Evolutionary conservation across 2,329 filamentous ascomycete species (phyloP), one percentile per base, ranked within the genome.

Genomic region (Lasiodiplodia gonubiensis): DNA sequence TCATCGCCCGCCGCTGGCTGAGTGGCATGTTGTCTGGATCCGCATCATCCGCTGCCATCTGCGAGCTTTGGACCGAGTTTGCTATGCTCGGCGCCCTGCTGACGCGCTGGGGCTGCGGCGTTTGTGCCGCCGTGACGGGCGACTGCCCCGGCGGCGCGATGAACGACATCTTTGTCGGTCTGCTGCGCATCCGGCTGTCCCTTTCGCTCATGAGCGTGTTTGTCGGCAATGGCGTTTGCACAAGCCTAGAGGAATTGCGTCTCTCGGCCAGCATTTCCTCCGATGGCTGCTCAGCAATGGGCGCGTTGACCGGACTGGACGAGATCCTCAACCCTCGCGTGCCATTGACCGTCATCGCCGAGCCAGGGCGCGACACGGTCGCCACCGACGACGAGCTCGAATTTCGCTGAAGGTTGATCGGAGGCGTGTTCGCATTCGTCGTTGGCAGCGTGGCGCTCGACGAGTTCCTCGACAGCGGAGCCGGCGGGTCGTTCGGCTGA

Each of bases 11-110:
- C 11, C 55, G 54, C 55, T 66, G 64, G 21, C 42, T 59, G 30
- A 95, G 83, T 0, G 92, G 89, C 71, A 94, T 83, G 67, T 93
- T 87, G 69, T 94, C 92, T 1, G 84, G 81, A 70, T 87, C 53
- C 63, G 78, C 80, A 21, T 77, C 80, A 27, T 89, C 75, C 69
- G 86, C 80, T 25, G 2, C 88, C 83, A 74, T 75, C 48, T 72
- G 75, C 39, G 75, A 72, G 30, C 59, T 49, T 23, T 48, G 59
- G 1, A 25, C 59, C 16, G 59, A 52, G 30, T 51, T 51, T 10
- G 59, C 42, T 14, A 48, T 48, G 23, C 59, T 63, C 51, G 59
- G 42, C n/a, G 59, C 42, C 25, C 46, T 63, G 59, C 59, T 51
- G 18, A 21, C 18, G 7, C 59, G 42, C 2, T 63, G 59, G 11